Evolutionary conservation across 1,139 yeast species (phyloP), one percentile per base, ranked within the genome.

Genomic region (Candida tropicalis): DNA sequence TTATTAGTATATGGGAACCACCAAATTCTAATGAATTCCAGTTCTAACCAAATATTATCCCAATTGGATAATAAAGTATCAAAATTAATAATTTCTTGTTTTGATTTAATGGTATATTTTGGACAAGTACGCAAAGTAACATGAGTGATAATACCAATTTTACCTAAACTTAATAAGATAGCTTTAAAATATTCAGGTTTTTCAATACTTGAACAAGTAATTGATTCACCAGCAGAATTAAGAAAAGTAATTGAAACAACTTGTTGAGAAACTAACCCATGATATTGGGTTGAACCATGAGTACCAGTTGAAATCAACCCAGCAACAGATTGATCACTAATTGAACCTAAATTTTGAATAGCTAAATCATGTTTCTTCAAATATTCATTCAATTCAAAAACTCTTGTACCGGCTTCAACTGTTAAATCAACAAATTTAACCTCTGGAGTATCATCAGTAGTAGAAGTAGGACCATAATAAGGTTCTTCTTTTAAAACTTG

Each of bases 281-380:
- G 98, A 62, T 77, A 88, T 41, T 93, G 95, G 7, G 96, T 84
- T 1, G 97, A 87, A 2, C 99, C 99, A 59, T 93, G 99, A 0
- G 98, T 90, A 29, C 98, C 98, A 0, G 99, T 93, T 2, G 96
- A 87, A 40, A 93, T 89, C 51, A 91, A 81, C 4, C 99, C 99
- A 2, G 96, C 99, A 35, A 90, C 73, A 12, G 96, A 87, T 62
- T 93, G 99, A 51, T 90, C 97, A 36, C 95, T 84, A 48, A 93
- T 93, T 2, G 97, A 90, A 1, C 98, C 99, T 59, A 93, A 70
- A 59, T 87, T 91, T 65, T 93, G 98, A 48, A 93, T 73, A 4
- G 97, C 96, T 52, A 88, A 77, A 1, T 86, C 82, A 51, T 79
- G 74, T 12, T 68, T 52, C 31, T 81, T 84, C 48, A 91, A 73